A percentile compares a stretch with the other conserved stretches of the same genome.
These are phyloP conservation scores for Leucocoprinus leucothites DNA, from an alignment of 768 basidiomycete genomes.

Conservation along the genomic window DNA sequence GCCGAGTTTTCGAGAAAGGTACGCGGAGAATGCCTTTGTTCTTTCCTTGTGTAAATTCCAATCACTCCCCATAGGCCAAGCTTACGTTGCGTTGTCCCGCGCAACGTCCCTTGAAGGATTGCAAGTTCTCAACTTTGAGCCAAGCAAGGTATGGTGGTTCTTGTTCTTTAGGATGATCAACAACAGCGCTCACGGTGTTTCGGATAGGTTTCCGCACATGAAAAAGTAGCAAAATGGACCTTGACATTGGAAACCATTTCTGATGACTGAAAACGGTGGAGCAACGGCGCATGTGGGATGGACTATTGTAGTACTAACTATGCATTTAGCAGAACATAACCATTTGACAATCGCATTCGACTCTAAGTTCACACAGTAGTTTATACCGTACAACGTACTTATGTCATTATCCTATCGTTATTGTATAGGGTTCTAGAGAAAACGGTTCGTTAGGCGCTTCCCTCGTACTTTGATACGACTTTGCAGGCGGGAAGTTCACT, in stretches of 20 bases:
- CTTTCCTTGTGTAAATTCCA: neutral
- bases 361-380: neutral
- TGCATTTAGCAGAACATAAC: neutral
- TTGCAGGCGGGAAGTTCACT: neutral
- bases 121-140: slow-evolving; percentile 79
- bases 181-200: neutral
- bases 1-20: slow-evolving; percentile 92
- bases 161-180: neutral
- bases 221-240: slow-evolving; percentile 72
- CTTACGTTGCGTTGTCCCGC: slow-evolving; percentile 89
- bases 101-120: slow-evolving; percentile 84
- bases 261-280: slow-evolving; percentile 11
- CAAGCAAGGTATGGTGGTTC: slow-evolving; percentile 52
- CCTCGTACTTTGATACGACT: neutral
- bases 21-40: slow-evolving; percentile 11
- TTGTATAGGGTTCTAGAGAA: neutral
- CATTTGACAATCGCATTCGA: neutral
- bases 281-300: neutral
- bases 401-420: neutral
- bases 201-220: slow-evolving; percentile 70
- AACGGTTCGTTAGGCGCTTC: neutral
- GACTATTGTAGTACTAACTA: neutral
- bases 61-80: slow-evolving; percentile 56
- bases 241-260: slow-evolving; percentile 56
- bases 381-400: neutral